Evolutionary conservation across 805 yeast species (phyloP), one percentile per base, ranked within the genome.

Genomic region (Ogataea nitratoaversa): DNA sequence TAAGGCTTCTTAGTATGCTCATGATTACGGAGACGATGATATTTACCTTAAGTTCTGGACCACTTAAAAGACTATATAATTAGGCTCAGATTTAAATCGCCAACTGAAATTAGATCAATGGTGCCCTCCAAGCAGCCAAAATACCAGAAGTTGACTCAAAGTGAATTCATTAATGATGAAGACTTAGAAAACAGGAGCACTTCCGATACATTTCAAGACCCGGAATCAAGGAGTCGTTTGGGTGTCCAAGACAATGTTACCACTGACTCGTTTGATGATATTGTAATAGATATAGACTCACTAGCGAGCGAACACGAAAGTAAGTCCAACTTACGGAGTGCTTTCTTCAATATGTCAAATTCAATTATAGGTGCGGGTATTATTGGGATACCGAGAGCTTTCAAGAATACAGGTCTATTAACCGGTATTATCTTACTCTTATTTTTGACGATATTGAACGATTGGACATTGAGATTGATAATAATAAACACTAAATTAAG

Each of bases 271-370:
- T 25, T 32, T 28, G 40, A 37, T 20, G 40, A 37, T 20, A 32
- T 32, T n/a, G 32, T 28, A 3, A 32, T 37, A n/a, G 46, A 40
- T 19, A 9, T 47, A 7, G 41, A 38, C 12, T 20, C 42, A 8
- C 28, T 47, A 9, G 32, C 29, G 19, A 31, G 29, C 5, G 62
- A 60, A 8, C 53, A 52, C n/a, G 53, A 49, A 14, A 53, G 55
- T 13, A 77, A 76, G 49, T 77, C 85, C 2, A 73, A 71, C 30
- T 71, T 90, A 72, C 76, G 74, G 42, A 84, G 84, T 87, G 97
- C 97, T 5, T 89, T 90, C 56, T 85, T 90, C 95, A 91, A 91
- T 62, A 89, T 90, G 95, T 95, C 96, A 8, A 90, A 90, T 62
- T 83, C 95, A 16, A 91, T 91, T 45, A 70, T 91, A 6, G 98